Percentiles rank a stretch among this genome's conserved stretches.
phyloP scores from a whole-genome alignment of 345 rosid species.

The Lagerstroemia speciosa region DNA sequence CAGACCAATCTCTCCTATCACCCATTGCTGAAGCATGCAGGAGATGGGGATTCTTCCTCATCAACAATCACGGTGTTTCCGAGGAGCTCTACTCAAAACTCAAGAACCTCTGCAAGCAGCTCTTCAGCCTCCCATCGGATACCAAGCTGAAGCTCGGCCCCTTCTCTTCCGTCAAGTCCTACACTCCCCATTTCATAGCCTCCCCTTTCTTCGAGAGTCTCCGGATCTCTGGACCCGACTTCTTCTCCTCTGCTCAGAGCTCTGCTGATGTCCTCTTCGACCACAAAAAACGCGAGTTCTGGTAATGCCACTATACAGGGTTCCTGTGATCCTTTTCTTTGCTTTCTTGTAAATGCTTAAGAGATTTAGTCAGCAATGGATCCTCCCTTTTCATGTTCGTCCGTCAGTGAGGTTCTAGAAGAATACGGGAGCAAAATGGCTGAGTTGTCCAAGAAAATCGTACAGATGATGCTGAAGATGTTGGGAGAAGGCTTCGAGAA shows the following conservation, averaged over 20 bases:
- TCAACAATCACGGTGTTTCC: conserved; percentile 62
- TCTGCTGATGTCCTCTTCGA: conserved; percentile 40
- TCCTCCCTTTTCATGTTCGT: not conserved
- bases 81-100: conserved; percentile 29
- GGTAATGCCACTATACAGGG: conserved; percentile 27
- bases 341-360: conserved; percentile 6
- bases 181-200: conserved; percentile 67
- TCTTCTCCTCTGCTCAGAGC: conserved; percentile 43
- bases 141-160: conserved; percentile 64
- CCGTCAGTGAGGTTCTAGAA: conserved; percentile 41
- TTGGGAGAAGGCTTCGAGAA: conserved; percentile 38
- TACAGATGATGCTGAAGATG: conserved; percentile 33
- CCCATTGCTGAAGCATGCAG: conserved; percentile 55
- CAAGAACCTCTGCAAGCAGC: conserved; percentile 27
- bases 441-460: conserved; percentile 43
- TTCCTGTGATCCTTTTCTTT: not conserved
- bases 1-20: conserved; percentile 24
- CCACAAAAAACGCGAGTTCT: conserved; percentile 32
- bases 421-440: conserved; percentile 53
- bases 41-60: conserved; percentile 67
- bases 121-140: conserved; percentile 43
- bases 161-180: conserved; percentile 30
- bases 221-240: conserved; percentile 58
- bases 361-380: not conserved
- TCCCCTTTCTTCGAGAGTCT: conserved; percentile 79